Evolutionary conservation across 1,284 basidiomycete genomes (phyloP).

Genomic region (Austroboletus rostrupii): DNA sequence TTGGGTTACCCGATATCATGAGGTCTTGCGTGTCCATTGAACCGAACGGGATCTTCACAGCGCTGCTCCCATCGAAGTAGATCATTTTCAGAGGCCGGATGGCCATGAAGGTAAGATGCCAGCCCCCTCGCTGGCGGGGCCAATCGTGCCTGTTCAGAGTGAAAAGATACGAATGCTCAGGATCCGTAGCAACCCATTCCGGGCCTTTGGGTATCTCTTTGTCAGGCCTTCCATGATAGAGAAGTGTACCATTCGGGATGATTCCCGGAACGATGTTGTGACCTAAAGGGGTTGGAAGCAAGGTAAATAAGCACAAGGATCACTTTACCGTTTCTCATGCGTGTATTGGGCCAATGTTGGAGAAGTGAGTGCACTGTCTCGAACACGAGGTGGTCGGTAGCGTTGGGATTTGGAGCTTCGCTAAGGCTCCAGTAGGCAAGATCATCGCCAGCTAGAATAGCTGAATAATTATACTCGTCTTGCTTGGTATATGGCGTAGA

Average conservation of each 20-base stretch:
- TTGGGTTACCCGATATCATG: conserved; percentile 33
- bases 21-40: conserved; percentile 16
- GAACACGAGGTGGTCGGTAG: too few relatives aligned
- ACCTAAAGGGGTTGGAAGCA: conserved; percentile 22
- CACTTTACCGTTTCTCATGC: too few relatives aligned
- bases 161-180: conserved; percentile 42
- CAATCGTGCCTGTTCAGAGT: conserved; percentile 15
- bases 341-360: too few relatives aligned
- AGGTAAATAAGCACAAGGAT: neutral
- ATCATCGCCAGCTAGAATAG: too few relatives aligned
- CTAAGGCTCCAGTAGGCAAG: too few relatives aligned
- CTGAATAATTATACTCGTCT: too few relatives aligned
- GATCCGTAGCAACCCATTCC: conserved; percentile 31
- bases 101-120: conserved; percentile 37
- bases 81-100: conserved; percentile 37
- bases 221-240: conserved; percentile 37
- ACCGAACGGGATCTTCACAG: conserved; percentile 34
- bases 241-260: conserved; percentile 38
- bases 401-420: too few relatives aligned
- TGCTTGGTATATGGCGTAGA: too few relatives aligned
- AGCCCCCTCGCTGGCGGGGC: conserved; percentile 24
- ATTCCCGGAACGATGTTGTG: conserved; percentile 41
- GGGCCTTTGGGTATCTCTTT: conserved; percentile 7
- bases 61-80: conserved; percentile 44
- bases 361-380: too few relatives aligned